These are phyloP conservation scores for Quercus agrifolia DNA, from an alignment of 306 rosid species.

Conservation along the genomic window DNA sequence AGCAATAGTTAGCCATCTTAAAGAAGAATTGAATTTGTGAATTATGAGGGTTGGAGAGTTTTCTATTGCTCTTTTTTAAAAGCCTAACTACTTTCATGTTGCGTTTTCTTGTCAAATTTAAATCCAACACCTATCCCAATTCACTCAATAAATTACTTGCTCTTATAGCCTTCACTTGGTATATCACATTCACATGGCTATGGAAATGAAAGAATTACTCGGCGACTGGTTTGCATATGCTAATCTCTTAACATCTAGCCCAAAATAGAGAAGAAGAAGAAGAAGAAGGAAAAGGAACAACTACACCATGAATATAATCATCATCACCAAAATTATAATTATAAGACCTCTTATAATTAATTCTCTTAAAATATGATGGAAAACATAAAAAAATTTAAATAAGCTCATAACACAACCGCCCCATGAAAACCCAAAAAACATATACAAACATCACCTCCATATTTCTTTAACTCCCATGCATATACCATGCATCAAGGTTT, in stretches of 20 bases:
- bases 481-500: slow-evolving; percentile 36
- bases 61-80: no score
- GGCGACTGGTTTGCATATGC: neutral
- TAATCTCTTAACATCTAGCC: neutral
- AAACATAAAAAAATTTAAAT: neutral
- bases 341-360: neutral
- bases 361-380: neutral
- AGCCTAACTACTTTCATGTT: no score
- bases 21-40: no score
- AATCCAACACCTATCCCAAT: no score
- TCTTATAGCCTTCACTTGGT: no score
- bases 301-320: neutral
- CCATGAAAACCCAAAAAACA: slow-evolving; percentile 22
- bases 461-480: neutral
- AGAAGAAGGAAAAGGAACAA: neutral
- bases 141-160: no score
- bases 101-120: no score
- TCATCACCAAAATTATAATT: neutral
- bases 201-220: neutral
- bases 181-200: neutral
- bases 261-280: neutral
- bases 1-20: no score
- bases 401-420: neutral
- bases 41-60: no score
- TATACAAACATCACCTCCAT: slow-evolving; percentile 25